These are phyloP conservation scores for Aspergillus carlsbadensis DNA, from an alignment of 495 filamentous ascomycete genomes.

Conservation along the genomic window DNA sequence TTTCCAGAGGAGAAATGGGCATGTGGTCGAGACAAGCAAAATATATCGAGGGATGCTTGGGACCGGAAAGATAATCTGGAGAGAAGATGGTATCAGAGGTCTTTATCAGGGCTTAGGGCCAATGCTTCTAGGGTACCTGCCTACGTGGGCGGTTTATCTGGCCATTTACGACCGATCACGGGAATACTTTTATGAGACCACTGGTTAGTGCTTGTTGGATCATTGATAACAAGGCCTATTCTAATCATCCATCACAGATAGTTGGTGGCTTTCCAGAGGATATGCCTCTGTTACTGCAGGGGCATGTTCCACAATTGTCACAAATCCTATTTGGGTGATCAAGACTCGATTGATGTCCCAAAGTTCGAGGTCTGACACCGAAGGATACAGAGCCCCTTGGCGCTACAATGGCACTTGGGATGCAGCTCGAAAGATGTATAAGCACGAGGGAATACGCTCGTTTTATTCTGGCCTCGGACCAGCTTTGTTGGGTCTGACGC, in stretches of 20 bases:
- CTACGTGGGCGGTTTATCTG: slow-evolving; percentile 98
- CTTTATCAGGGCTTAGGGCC: slow-evolving; percentile 93
- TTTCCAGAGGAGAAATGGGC: slow-evolving; percentile 52
- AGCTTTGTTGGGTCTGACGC: slow-evolving; percentile 85
- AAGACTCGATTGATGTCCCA: slow-evolving; percentile 98
- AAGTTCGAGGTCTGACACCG: slow-evolving; percentile 46
- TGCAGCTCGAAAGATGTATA: slow-evolving; percentile 93
- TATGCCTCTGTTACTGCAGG: slow-evolving; percentile 86
- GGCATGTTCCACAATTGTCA: slow-evolving; percentile 86
- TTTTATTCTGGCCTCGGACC: slow-evolving; percentile 97
- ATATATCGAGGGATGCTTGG: slow-evolving; percentile 85
- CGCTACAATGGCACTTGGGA: slow-evolving; percentile 86
- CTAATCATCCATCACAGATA: slow-evolving; percentile 36
- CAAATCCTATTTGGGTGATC: slow-evolving; percentile 99
- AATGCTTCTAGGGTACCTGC: slow-evolving; percentile 91
- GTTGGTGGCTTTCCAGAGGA: slow-evolving; percentile 60
- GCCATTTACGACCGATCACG: slow-evolving; percentile 91
- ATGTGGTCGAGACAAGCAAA: slow-evolving; percentile 44
- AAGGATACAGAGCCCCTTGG: slow-evolving; percentile 71
- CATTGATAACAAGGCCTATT: slow-evolving; percentile 1
- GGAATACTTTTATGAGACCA: slow-evolving; percentile 62
- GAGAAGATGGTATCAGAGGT: slow-evolving; percentile 81
- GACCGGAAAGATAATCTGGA: slow-evolving; percentile 80
- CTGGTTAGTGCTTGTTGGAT: slow-evolving; percentile 51
- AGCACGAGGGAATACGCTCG: slow-evolving; percentile 76